phyloP scores from a whole-genome alignment of 495 filamentous ascomycete genomes.

The Chaetomium fimeti region DNA sequence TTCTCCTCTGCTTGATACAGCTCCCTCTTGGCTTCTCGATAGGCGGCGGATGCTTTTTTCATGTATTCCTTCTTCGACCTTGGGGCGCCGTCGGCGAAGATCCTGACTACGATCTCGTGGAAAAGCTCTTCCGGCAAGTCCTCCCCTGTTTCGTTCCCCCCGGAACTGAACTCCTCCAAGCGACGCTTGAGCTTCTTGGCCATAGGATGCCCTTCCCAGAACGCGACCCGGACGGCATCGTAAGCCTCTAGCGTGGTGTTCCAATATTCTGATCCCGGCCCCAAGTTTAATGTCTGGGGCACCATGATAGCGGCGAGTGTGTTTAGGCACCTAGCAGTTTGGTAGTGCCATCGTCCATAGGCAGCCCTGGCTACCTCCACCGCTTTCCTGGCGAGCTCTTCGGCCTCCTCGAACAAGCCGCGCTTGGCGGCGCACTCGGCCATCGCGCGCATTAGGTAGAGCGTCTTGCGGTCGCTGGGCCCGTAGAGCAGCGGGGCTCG shows the following conservation, averaged over 20 bases:
- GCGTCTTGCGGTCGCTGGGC: not conserved
- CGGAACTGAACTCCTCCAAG: no score
- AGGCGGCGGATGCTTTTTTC: not conserved
- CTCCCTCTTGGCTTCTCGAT: not conserved
- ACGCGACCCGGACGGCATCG: not conserved
- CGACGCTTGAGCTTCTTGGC: no score
- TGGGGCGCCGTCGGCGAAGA: not conserved
- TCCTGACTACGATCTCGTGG: not conserved
- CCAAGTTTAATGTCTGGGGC: not conserved
- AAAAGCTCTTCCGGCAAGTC: no score
- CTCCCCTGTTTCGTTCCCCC: no score
- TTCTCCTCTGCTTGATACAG: not conserved
- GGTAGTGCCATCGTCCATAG: slow-evolving; percentile 3
- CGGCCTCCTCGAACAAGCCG: slow-evolving; percentile 5
- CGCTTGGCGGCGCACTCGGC: not conserved
- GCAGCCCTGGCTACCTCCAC: not conserved
- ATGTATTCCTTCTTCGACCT: not conserved
- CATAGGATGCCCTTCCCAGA: not conserved
- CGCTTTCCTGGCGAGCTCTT: not conserved
- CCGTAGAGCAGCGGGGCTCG: not conserved
- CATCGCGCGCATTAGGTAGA: slow-evolving; percentile 1
- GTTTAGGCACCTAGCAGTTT: not conserved
- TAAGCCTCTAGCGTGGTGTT: slow-evolving; percentile 1
- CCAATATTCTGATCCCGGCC: not conserved
- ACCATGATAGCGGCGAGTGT: not conserved